phyloP scores from a whole-genome alignment of 495 filamentous ascomycete species.

The Penicillium simplicissimum region DNA sequence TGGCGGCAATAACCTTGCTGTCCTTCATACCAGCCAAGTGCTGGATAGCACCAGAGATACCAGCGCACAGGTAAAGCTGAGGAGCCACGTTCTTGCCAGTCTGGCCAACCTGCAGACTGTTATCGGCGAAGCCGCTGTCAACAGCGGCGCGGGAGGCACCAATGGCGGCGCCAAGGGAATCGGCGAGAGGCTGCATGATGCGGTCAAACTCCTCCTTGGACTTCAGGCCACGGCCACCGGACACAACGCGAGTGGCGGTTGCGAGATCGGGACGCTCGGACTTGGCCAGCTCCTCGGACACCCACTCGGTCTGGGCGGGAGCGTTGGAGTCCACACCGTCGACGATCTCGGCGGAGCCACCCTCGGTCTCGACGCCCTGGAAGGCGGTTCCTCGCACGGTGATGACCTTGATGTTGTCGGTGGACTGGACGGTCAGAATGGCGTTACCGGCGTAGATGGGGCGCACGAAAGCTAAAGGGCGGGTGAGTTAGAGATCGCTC shows the following conservation, averaged over 20 bases:
- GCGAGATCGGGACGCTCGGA: constrained; percentile 92
- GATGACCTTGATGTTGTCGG: constrained; percentile 81
- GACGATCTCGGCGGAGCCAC: constrained; percentile 49
- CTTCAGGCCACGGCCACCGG: constrained; percentile 91
- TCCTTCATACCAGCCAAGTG: constrained; percentile 99
- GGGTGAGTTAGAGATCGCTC: constrained; percentile 20
- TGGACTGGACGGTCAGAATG: constrained; percentile 92
- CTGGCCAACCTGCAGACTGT: constrained; percentile 96
- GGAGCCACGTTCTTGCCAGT: constrained; percentile 98
- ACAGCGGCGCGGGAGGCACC: constrained; percentile 94
- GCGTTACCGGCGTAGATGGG: constrained; percentile 98
- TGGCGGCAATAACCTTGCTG: constrained; percentile 97
- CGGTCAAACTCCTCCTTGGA: constrained; percentile 96
- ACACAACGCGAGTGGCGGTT: constrained; percentile 87
- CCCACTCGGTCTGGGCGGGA: constrained; percentile 75
- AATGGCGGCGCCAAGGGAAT: constrained; percentile 88
- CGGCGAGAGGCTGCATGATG: constrained; percentile 87
- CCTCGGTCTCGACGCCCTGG: constrained; percentile 50
- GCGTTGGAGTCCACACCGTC: constrained; percentile 60
- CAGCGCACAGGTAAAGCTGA: constrained; percentile 90
- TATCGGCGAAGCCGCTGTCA: constrained; percentile 98
- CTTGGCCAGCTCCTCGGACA: constrained; percentile 89
- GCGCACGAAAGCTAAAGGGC: constrained; percentile 72
- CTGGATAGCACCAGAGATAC: constrained; percentile 96
- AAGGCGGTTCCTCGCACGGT: constrained; percentile 95